Conservation (phyloP, 1,284 basidiomycete genomes). For the Ustilago esculenta region DNA sequence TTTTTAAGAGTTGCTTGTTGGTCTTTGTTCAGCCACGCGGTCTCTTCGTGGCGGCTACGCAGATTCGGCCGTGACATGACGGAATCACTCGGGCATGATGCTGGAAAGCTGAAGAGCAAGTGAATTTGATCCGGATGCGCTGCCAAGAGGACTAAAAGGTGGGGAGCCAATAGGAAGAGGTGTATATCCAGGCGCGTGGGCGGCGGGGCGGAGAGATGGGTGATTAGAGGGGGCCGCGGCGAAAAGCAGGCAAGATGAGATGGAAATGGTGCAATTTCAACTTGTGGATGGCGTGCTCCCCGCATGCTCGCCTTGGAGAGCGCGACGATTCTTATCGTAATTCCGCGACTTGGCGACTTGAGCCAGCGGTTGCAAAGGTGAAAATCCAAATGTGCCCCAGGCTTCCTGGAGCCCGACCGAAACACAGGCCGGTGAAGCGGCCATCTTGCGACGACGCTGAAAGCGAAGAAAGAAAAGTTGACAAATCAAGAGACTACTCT, state of each 20-base stretch:
- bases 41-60: too few species aligned
- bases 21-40: too few species aligned
- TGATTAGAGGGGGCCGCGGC: conserved; percentile 26
- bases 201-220: too few species aligned
- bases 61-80: too few species aligned
- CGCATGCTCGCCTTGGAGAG: too few species aligned
- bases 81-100: too few species aligned
- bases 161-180: conserved; percentile 21
- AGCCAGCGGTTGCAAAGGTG: too few species aligned
- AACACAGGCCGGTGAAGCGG: neutral
- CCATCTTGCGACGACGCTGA: conserved; percentile 11
- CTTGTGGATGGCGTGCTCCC: conserved; percentile 33
- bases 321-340: conserved; percentile 9
- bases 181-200: too few species aligned
- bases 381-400: conserved; percentile 6
- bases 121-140: too few species aligned
- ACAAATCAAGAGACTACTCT: too few species aligned
- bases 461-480: conserved; percentile 2
- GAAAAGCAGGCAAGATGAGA: conserved; percentile 22
- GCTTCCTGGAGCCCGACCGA: conserved; percentile 26
- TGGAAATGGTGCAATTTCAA: conserved; percentile 30
- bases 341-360: neutral
- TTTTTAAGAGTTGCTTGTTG: too few species aligned
- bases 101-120: neutral
- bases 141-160: too few species aligned